These are phyloP conservation scores for Tephrocybe rancida DNA, from an alignment of 768 basidiomycete species.

Conservation along the genomic window DNA sequence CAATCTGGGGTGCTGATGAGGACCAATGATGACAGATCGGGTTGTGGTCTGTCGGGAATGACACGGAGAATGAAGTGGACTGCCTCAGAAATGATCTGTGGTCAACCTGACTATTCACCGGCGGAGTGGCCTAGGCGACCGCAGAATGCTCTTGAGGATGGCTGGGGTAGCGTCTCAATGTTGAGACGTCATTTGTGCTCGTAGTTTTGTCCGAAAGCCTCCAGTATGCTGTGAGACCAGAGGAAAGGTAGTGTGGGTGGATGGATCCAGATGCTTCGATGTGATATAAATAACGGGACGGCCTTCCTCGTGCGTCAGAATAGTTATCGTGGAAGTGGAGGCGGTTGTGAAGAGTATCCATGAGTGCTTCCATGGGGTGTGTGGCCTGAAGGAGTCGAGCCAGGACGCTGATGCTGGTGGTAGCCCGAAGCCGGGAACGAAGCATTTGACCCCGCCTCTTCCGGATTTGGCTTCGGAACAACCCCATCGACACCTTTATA, in stretches of 20 bases:
- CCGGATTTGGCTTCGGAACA: conserved; percentile 65
- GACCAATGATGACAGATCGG: conserved; percentile 9
- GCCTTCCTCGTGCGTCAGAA: background rate
- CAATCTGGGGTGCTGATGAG: conserved; percentile 8
- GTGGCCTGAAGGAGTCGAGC: conserved; percentile 18
- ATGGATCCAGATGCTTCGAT: conserved; percentile 6
- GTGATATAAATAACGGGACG: conserved; percentile 13
- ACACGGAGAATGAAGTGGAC: conserved; percentile 16
- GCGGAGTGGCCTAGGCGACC: background rate
- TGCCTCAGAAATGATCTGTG: background rate
- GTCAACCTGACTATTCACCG: background rate
- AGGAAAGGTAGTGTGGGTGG: background rate
- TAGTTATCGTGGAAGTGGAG: conserved; percentile 9
- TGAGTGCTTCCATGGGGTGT: conserved; percentile 20
- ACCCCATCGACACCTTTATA: conserved; percentile 74
- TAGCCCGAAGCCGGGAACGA: conserved; percentile 10
- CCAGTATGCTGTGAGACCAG: conserved; percentile 1
- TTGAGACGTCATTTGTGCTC: background rate
- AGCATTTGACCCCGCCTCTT: conserved; percentile 20
- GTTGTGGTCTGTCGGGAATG: conserved; percentile 20
- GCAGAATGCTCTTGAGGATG: background rate
- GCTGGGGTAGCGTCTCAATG: background rate
- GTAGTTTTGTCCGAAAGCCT: conserved; percentile 4
- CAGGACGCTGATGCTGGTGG: conserved; percentile 19
- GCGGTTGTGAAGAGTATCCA: conserved; percentile 15